Conservation (phyloP, 2,329 filamentous ascomycete genomes). For the Aspergillus quadricinctus region DNA sequence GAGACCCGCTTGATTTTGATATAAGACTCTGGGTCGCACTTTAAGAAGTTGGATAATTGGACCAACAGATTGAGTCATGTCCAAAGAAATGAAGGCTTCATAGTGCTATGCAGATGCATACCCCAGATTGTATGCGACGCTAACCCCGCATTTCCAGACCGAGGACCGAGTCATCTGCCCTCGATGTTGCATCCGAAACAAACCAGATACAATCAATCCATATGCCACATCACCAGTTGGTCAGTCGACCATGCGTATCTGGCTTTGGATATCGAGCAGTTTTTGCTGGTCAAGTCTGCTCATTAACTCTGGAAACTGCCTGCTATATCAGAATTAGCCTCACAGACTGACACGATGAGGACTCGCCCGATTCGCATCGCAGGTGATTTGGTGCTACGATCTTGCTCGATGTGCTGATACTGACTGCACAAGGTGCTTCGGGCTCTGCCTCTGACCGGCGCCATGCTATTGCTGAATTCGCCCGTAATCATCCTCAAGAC, state of each 20-base stretch:
- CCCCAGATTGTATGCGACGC: not conserved
- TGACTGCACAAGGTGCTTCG: conserved; percentile 34
- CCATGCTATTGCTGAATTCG: conserved; percentile 43
- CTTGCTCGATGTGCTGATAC: not conserved
- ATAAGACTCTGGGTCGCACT: not conserved
- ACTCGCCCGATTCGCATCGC: conserved; percentile 26
- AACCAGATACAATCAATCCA: not conserved
- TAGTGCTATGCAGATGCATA: not conserved
- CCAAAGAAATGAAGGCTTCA: not conserved
- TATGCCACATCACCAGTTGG: not conserved
- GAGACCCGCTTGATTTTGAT: not conserved
- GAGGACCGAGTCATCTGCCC: not conserved
- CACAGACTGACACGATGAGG: conserved; percentile 7
- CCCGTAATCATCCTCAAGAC: conserved; percentile 39
- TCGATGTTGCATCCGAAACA: not conserved
- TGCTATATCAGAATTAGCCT: not conserved
- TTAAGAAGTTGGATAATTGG: no score
- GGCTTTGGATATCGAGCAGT: not conserved
- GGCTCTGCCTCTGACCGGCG: conserved; percentile 44
- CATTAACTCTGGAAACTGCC: not conserved
- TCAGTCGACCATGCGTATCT: not conserved
- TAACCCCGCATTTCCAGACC: not conserved
- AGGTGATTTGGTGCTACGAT: conserved; percentile 13
- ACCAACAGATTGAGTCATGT: not conserved
- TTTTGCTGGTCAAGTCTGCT: not conserved